A percentile compares a stretch with the other conserved stretches of the same genome.
These are phyloP conservation scores for Celoporthe dispersa DNA, from an alignment of 2,329 filamentous ascomycete genomes.

Conservation along the genomic window DNA sequence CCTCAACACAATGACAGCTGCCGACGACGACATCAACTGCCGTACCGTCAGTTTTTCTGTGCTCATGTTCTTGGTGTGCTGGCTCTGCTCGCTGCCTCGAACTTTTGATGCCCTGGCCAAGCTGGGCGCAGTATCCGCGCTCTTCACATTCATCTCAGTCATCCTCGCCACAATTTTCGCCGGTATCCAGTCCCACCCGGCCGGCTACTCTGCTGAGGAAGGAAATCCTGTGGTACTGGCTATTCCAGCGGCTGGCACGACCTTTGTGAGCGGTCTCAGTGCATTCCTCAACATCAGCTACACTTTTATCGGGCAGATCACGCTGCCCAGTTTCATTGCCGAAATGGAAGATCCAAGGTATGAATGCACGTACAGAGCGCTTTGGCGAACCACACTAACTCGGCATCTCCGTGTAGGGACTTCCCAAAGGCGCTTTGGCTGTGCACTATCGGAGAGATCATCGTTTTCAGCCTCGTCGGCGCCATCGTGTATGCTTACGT, in stretches of 20 bases:
- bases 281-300: slow-evolving; percentile 96
- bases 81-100: slow-evolving; percentile 78
- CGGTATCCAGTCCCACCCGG: slow-evolving; percentile 74
- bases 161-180: slow-evolving; percentile 83
- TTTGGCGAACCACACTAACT: neutral
- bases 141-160: slow-evolving; percentile 90
- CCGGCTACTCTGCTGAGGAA: slow-evolving; percentile 55
- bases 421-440: slow-evolving; percentile 93
- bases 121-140: slow-evolving; percentile 76
- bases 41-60: slow-evolving; percentile 83
- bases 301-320: slow-evolving; percentile 95
- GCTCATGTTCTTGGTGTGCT: slow-evolving; percentile 76
- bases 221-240: slow-evolving; percentile 72
- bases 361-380: slow-evolving; percentile 19
- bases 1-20: slow-evolving; percentile 82
- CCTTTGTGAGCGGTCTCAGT: slow-evolving; percentile 80
- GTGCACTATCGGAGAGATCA: slow-evolving; percentile 84
- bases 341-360: slow-evolving; percentile 76
- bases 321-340: slow-evolving; percentile 90
- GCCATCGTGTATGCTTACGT: slow-evolving; percentile 84
- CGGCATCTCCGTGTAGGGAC: slow-evolving; percentile 54
- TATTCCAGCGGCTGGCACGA: slow-evolving; percentile 70
- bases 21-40: slow-evolving; percentile 62
- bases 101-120: slow-evolving; percentile 83
- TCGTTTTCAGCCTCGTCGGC: slow-evolving; percentile 84